A percentile compares a stretch with the other conserved stretches of the same genome.
phyloP scores from a whole-genome alignment of 2,329 filamentous ascomycete genomes.

The Talaromyces sp. region DNA sequence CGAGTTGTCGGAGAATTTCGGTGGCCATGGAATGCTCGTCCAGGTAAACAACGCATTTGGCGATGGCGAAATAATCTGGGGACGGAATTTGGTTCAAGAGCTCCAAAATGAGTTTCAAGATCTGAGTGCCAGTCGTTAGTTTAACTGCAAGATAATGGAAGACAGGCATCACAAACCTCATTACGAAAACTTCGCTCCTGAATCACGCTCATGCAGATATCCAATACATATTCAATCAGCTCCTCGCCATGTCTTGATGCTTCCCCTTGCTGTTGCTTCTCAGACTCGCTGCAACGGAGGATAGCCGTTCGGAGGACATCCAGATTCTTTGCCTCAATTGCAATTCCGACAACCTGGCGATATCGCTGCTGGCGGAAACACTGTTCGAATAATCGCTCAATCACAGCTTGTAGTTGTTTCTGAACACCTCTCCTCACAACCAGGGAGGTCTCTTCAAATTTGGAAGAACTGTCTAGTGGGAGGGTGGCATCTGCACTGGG shows the following conservation, averaged over 20 bases:
- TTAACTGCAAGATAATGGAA: not conserved
- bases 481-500: slow-evolving; percentile 57
- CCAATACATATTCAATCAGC: slow-evolving; percentile 91
- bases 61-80: slow-evolving; percentile 96
- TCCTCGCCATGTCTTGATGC: slow-evolving; percentile 70
- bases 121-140: slow-evolving; percentile 49
- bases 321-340: slow-evolving; percentile 89
- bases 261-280: slow-evolving; percentile 64
- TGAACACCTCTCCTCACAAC: slow-evolving; percentile 72
- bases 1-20: slow-evolving; percentile 76
- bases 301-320: slow-evolving; percentile 85
- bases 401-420: slow-evolving; percentile 75
- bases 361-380: slow-evolving; percentile 85
- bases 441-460: slow-evolving; percentile 58
- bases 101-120: slow-evolving; percentile 87
- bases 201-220: slow-evolving; percentile 96
- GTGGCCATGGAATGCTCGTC: slow-evolving; percentile 90
- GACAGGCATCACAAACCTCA: slow-evolving; percentile 48
- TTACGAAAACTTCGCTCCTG: slow-evolving; percentile 85
- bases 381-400: slow-evolving; percentile 86
- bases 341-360: slow-evolving; percentile 93
- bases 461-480: slow-evolving; percentile 55
- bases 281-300: slow-evolving; percentile 81
- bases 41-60: slow-evolving; percentile 94
- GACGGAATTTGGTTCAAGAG: slow-evolving; percentile 89